Conservation (phyloP, 306 rosid genomes). For the Arachis stenosperma region DNA sequence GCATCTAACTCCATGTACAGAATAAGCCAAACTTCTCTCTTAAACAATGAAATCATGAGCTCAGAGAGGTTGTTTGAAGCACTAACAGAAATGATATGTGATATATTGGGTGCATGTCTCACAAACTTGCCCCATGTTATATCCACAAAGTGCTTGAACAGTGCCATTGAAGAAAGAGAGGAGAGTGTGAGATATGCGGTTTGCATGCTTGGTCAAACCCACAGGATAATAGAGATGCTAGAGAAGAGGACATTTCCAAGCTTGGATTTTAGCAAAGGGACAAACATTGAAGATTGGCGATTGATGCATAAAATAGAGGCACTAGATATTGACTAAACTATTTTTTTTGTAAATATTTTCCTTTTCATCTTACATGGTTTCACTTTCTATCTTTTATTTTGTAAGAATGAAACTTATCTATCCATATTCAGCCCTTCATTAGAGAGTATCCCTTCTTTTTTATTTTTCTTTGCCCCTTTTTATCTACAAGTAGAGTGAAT, state of each 20-base stretch:
- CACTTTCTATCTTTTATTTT: no score
- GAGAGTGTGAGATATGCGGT: constrained; percentile 68
- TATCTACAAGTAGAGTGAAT: no score
- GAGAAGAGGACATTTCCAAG: constrained; percentile 47
- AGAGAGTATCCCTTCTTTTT: no score
- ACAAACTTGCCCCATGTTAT: constrained; percentile 60
- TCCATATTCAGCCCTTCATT: no score
- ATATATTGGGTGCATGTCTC: constrained; percentile 74
- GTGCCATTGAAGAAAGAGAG: constrained; percentile 73
- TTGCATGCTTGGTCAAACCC: constrained; percentile 61
- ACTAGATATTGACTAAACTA: constrained; percentile 41
- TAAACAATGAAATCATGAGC: constrained; percentile 41
- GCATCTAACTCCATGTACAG: constrained; percentile 85
- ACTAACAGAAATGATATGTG: constrained; percentile 57
- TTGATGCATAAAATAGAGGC: constrained; percentile 45
- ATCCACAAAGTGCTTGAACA: constrained; percentile 49
- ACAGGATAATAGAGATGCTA: constrained; percentile 62
- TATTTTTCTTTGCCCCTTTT: no score
- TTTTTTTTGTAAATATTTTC: no score
- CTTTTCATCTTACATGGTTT: no score
- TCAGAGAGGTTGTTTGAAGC: constrained; percentile 52
- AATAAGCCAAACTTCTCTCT: constrained; percentile 60
- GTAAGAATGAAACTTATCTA: no score
- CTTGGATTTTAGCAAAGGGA: constrained; percentile 42
- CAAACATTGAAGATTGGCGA: constrained; percentile 74